Conservation (phyloP, 208 protist genomes). For the Lotmaria passim region DNA sequence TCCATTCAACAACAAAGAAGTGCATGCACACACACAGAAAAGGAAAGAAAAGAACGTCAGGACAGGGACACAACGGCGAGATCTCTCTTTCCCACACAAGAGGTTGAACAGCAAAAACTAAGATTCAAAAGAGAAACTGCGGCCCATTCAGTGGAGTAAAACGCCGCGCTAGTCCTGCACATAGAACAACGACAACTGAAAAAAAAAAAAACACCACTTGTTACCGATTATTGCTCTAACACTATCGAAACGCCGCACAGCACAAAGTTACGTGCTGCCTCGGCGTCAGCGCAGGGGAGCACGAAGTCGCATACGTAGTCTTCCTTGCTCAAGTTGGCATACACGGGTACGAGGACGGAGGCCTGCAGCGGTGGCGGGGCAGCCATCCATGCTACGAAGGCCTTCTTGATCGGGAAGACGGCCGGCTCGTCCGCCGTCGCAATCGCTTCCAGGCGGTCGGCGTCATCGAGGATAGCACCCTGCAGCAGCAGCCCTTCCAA, state of each 20-base stretch:
- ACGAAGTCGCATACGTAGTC: slow-evolving; percentile 86
- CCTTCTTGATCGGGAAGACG: slow-evolving; percentile 73
- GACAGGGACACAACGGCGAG: background rate
- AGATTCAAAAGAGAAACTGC: too few relatives aligned
- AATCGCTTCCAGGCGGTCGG: slow-evolving; percentile 71
- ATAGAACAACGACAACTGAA: background rate
- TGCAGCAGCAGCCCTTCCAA: slow-evolving; percentile 85
- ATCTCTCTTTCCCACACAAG: too few relatives aligned
- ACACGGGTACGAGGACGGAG: slow-evolving; percentile 82
- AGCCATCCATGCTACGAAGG: slow-evolving; percentile 78
- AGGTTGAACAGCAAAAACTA: too few relatives aligned
- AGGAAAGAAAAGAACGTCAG: background rate
- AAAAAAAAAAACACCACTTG: background rate
- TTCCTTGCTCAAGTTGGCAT: slow-evolving; percentile 84
- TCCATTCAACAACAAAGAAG: background rate
- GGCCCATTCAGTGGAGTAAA: background rate
- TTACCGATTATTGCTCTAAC: slow-evolving; percentile 84
- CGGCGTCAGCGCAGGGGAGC: slow-evolving; percentile 74
- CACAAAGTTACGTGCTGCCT: slow-evolving; percentile 76
- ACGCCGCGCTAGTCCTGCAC: background rate
- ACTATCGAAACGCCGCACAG: slow-evolving; percentile 90
- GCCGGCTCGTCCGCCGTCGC: slow-evolving; percentile 85
- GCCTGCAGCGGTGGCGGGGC: slow-evolving; percentile 18
- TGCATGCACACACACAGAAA: slow-evolving; percentile 3
- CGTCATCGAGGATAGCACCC: slow-evolving; percentile 81